Percentiles rank a stretch among this genome's conserved stretches.
These are phyloP conservation scores for Triticum turgidum DNA, from an alignment of 176 grass and related monocot species.

Conservation along the genomic window DNA sequence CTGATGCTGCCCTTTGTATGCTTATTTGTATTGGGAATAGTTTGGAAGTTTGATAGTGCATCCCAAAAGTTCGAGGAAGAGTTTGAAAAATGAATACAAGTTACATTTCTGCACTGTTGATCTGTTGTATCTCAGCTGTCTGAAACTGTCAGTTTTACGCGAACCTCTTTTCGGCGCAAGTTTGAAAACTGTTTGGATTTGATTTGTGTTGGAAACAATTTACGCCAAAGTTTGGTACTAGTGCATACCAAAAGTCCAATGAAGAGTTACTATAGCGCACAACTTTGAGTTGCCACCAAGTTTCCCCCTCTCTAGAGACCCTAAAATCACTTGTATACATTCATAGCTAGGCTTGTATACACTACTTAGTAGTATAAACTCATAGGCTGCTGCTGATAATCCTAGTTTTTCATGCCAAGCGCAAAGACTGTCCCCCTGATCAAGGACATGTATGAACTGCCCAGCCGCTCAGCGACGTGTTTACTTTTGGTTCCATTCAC, in stretches of 20 bases:
- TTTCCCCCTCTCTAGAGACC: conserved; percentile 37
- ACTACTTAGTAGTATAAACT: not conserved
- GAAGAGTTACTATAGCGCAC: not conserved
- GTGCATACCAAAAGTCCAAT: not conserved
- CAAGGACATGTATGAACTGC: conserved; percentile 49
- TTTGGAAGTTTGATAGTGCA: not conserved
- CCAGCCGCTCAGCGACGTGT: conserved; percentile 35
- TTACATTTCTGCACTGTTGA: too few species aligned
- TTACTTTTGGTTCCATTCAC: conserved; percentile 25
- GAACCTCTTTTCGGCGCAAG: not conserved
- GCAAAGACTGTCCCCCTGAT: conserved; percentile 39
- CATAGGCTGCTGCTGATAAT: conserved; percentile 33
- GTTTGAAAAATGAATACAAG: too few species aligned
- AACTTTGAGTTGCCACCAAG: conserved; percentile 37
- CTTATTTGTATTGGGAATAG: not conserved
- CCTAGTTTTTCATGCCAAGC: conserved; percentile 40
- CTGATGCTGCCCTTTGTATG: not conserved
- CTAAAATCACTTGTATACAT: conserved; percentile 36
- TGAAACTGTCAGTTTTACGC: not conserved
- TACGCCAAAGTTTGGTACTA: not conserved
- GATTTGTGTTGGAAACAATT: not conserved
- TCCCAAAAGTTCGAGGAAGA: conserved; percentile 11
- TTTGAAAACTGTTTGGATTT: not conserved
- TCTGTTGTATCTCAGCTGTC: not conserved
- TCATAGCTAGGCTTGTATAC: conserved; percentile 4